Percentiles rank a stretch among this genome's conserved stretches.
Evolutionary conservation across 345 rosid species (phyloP).

Genomic region (Bretschneidera sinensis): DNA sequence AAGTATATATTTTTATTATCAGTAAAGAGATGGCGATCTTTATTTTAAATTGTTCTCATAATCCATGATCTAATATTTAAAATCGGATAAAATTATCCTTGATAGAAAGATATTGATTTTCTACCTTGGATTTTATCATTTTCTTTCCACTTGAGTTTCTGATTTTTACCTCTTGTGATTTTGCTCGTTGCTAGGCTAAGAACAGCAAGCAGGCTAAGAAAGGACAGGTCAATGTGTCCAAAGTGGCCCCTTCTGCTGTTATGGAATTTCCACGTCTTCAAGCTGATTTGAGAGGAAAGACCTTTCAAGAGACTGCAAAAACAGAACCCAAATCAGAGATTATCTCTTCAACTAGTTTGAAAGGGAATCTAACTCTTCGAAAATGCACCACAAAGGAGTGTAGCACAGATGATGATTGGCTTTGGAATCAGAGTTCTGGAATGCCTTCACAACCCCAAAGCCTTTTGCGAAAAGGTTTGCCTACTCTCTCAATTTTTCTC

Average conservation of each 20-base stretch:
- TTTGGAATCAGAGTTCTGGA: conserved; percentile 20
- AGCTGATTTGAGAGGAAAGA: conserved; percentile 19
- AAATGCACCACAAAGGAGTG: conserved; percentile 12
- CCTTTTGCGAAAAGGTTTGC: conserved; percentile 32
- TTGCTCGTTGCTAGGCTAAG: conserved; percentile 41
- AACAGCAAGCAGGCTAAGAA: conserved; percentile 38
- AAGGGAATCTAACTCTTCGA: conserved; percentile 19
- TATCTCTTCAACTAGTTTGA: conserved; percentile 6
- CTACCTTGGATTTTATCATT: background rate
- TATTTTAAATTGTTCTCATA: too few species aligned
- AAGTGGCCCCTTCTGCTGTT: conserved; percentile 36
- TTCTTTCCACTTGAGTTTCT: background rate
- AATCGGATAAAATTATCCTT: background rate
- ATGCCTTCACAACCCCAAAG: conserved; percentile 16
- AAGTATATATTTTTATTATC: background rate
- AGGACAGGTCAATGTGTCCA: conserved; percentile 32
- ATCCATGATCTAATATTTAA: too few species aligned
- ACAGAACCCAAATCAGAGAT: conserved; percentile 15
- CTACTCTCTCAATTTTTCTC: background rate
- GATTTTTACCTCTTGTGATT: background rate
- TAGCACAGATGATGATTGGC: conserved; percentile 7
- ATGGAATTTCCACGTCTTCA: conserved; percentile 18
- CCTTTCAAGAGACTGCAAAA: conserved; percentile 9
- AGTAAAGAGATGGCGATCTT: conserved; percentile 8
- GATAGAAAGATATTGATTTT: background rate